Percentiles rank a stretch among this genome's conserved stretches.
Evolutionary conservation across 148 eudicot species (phyloP).

Genomic region (Beta vulgaris): DNA sequence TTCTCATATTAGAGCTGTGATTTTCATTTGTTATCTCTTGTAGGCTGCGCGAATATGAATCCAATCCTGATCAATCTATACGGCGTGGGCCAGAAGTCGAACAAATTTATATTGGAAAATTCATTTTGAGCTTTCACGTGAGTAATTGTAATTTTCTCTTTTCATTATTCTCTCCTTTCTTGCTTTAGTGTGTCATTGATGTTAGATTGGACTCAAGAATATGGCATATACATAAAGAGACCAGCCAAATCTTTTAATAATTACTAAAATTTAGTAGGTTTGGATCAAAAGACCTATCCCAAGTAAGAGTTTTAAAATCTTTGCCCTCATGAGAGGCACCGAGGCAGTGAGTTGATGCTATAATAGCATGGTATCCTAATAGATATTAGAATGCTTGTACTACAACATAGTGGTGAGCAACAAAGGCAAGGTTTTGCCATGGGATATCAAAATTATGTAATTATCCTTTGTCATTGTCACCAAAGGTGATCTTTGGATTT

Average conservation of each 20-base stretch:
- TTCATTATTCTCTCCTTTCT: background rate
- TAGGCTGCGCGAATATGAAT: conserved; percentile 89
- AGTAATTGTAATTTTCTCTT: conserved; percentile 31
- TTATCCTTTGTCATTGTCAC: no score
- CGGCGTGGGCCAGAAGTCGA: conserved; percentile 83
- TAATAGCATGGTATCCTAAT: no score
- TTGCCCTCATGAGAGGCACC: no score
- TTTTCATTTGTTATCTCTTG: conserved; percentile 7
- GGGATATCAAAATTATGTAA: no score
- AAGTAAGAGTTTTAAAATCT: no score
- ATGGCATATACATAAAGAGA: background rate
- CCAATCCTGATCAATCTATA: conserved; percentile 47
- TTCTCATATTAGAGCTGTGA: background rate
- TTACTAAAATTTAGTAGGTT: background rate
- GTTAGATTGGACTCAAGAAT: background rate
- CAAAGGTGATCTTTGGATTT: no score
- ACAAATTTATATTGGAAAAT: conserved; percentile 69
- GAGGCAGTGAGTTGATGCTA: no score
- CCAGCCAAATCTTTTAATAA: background rate
- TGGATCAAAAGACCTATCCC: no score
- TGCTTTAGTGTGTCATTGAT: background rate
- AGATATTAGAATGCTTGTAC: no score
- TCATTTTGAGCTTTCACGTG: conserved; percentile 97
- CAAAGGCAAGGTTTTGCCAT: no score
- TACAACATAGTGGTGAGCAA: no score